These are phyloP conservation scores for Didymella pinodella DNA, from an alignment of 2,329 filamentous ascomycete genomes.

Conservation along the genomic window DNA sequence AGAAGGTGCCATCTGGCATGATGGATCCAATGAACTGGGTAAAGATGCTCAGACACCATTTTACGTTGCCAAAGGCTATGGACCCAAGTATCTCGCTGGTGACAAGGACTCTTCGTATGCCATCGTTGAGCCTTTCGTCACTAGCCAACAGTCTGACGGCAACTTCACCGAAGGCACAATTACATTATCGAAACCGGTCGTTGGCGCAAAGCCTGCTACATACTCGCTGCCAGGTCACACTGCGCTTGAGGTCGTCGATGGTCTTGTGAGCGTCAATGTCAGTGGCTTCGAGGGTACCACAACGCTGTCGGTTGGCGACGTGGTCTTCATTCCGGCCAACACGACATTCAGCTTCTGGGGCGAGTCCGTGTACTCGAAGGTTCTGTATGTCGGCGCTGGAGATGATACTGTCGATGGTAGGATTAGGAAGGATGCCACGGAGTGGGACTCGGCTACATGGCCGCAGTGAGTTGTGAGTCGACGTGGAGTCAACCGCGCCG, in stretches of 20 bases:
- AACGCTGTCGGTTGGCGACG: conserved; percentile 48
- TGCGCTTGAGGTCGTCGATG: conserved; percentile 53
- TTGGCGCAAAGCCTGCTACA: conserved; percentile 27
- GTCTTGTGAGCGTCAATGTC: conserved; percentile 47
- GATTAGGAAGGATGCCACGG: conserved; percentile 23
- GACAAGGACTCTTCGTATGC: conserved; percentile 47
- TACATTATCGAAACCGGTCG: conserved; percentile 45
- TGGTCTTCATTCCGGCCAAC: conserved; percentile 50
- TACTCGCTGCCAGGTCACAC: conserved; percentile 43
- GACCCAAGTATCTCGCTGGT: conserved; percentile 56
- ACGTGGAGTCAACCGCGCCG: background rate
- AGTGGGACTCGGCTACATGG: conserved; percentile 28
- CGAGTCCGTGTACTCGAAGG: conserved; percentile 31
- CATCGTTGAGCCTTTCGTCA: conserved; percentile 57
- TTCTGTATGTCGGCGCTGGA: conserved; percentile 35
- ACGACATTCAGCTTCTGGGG: conserved; percentile 48
- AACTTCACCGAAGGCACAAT: conserved; percentile 58
- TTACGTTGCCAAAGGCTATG: conserved; percentile 58
- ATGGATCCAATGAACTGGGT: conserved; percentile 48
- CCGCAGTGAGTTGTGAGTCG: conserved; percentile 14
- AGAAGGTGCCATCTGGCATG: conserved; percentile 49
- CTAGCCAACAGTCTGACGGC: conserved; percentile 49
- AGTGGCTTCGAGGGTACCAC: conserved; percentile 38
- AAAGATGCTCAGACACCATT: conserved; percentile 47
- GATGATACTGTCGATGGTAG: conserved; percentile 28